Evolutionary conservation across 2,329 filamentous ascomycete genomes (phyloP).

Genomic region (Thielaviopsis punctulata): DNA sequence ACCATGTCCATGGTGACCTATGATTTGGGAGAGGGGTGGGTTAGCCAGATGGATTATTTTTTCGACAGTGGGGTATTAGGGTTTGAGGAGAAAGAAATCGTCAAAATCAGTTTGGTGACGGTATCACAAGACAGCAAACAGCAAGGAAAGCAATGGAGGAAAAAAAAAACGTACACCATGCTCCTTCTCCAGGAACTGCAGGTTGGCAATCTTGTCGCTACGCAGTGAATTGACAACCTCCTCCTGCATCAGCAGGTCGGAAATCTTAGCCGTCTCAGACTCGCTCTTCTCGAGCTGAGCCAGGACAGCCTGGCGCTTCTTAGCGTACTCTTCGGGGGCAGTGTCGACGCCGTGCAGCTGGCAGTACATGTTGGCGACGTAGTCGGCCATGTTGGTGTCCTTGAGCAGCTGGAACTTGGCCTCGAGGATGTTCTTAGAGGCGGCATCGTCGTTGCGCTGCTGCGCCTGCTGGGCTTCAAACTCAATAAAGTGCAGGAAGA

Average conservation of each 20-base stretch:
- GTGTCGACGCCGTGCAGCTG: slow-evolving; percentile 69
- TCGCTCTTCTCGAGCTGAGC: slow-evolving; percentile 67
- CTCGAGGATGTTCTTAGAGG: slow-evolving; percentile 55
- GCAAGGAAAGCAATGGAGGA: background rate
- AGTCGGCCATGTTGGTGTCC: slow-evolving; percentile 97
- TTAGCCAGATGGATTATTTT: background rate
- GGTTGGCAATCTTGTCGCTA: slow-evolving; percentile 95
- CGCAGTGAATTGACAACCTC: slow-evolving; percentile 80
- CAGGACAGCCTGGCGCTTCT: slow-evolving; percentile 80
- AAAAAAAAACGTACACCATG: slow-evolving; percentile 51
- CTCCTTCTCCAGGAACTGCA: slow-evolving; percentile 93
- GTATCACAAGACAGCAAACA: no score
- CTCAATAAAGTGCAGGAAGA: slow-evolving; percentile 92
- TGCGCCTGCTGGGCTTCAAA: slow-evolving; percentile 72
- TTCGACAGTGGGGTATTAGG: background rate
- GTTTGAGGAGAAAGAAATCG: no score
- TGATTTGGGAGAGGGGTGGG: no score
- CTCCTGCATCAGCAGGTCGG: slow-evolving; percentile 69
- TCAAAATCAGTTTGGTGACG: background rate
- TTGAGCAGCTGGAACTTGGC: slow-evolving; percentile 77
- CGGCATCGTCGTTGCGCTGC: slow-evolving; percentile 43
- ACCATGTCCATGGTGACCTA: slow-evolving; percentile 88
- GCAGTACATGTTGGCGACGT: slow-evolving; percentile 79
- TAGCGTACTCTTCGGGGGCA: slow-evolving; percentile 67
- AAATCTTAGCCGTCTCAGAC: slow-evolving; percentile 77